Percentiles rank a stretch among this genome's conserved stretches.
phyloP scores from a whole-genome alignment of 2,329 filamentous ascomycete species.

The Ophiostoma sp. region DNA sequence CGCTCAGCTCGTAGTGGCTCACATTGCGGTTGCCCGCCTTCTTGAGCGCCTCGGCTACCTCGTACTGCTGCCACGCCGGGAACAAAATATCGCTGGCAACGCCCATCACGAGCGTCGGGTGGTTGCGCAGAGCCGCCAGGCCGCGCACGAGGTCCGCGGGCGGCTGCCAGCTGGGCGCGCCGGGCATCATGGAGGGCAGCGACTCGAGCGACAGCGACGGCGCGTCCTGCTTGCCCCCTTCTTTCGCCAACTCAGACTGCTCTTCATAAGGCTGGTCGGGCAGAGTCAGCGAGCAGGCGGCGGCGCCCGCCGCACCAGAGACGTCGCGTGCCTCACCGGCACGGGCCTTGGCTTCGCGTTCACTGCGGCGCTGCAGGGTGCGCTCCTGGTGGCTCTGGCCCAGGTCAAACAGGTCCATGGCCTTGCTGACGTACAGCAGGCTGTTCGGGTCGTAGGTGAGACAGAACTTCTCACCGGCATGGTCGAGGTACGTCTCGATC shows the following conservation, averaged over 20 bases:
- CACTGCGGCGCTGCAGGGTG: conserved; percentile 56
- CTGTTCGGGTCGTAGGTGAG: conserved; percentile 95
- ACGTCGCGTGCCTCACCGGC: not conserved
- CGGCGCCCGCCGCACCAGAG: not conserved
- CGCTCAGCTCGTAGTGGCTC: conserved; percentile 82
- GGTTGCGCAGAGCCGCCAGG: conserved; percentile 64
- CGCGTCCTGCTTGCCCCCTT: not conserved
- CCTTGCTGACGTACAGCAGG: conserved; percentile 92
- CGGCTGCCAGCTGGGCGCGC: conserved; percentile 46
- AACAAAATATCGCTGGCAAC: conserved; percentile 96
- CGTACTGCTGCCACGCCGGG: conserved; percentile 94
- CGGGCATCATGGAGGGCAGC: conserved; percentile 19
- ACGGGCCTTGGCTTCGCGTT: conserved; percentile 38
- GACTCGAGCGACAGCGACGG: conserved; percentile 24
- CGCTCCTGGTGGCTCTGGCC: conserved; percentile 64
- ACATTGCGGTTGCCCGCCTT: conserved; percentile 74
- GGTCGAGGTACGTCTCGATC: conserved; percentile 96
- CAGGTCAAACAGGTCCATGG: conserved; percentile 97
- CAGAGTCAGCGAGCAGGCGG: conserved; percentile 69
- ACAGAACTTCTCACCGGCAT: conserved; percentile 97
- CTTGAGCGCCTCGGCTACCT: conserved; percentile 79
- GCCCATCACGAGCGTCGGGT: conserved; percentile 81
- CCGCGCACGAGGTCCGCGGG: conserved; percentile 77
- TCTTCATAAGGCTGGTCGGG: conserved; percentile 84
- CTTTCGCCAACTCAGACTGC: conserved; percentile 47